Percentiles rank a stretch among this genome's conserved stretches.
Evolutionary conservation across 495 filamentous ascomycete species (phyloP).

Genomic region (Trichoderma parareesei): DNA sequence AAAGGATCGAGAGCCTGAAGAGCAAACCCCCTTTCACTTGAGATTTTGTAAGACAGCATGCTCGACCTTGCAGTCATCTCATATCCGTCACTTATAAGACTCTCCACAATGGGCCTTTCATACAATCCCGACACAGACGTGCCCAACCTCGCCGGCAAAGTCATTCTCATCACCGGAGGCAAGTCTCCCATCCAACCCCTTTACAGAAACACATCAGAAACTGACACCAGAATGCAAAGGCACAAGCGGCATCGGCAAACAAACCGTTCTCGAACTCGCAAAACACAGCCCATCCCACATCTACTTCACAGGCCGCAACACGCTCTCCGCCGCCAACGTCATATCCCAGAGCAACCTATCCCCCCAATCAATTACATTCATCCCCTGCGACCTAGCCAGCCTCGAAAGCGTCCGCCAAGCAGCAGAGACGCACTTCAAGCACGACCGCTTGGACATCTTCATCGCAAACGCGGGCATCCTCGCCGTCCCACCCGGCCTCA

Average conservation of each 20-base stretch:
- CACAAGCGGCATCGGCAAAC: conserved; percentile 55
- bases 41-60: background rate
- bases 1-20: background rate
- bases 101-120: conserved; percentile 24
- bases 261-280: conserved; percentile 50
- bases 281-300: conserved; percentile 50
- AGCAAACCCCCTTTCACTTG: too few relatives aligned
- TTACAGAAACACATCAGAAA: background rate
- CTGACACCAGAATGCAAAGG: conserved; percentile 27
- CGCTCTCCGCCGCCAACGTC: conserved; percentile 17
- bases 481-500: conserved; percentile 38
- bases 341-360: background rate
- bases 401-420: conserved; percentile 14
- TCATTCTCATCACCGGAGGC: conserved; percentile 55
- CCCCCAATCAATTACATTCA: conserved; percentile 12
- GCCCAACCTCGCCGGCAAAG: conserved; percentile 44
- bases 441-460: conserved; percentile 42
- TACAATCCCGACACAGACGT: conserved; percentile 45
- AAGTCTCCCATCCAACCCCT: conserved; percentile 12
- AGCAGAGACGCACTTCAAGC: conserved; percentile 9
- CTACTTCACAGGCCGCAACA: conserved; percentile 53
- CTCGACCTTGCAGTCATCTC: background rate
- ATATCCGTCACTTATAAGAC: background rate
- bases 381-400: conserved; percentile 14
- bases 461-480: conserved; percentile 61